Evolutionary conservation across 2,329 filamentous ascomycete species (phyloP), one percentile per base, ranked within the genome.

Genomic region (Pseudovirgaria hyperparasitica): DNA sequence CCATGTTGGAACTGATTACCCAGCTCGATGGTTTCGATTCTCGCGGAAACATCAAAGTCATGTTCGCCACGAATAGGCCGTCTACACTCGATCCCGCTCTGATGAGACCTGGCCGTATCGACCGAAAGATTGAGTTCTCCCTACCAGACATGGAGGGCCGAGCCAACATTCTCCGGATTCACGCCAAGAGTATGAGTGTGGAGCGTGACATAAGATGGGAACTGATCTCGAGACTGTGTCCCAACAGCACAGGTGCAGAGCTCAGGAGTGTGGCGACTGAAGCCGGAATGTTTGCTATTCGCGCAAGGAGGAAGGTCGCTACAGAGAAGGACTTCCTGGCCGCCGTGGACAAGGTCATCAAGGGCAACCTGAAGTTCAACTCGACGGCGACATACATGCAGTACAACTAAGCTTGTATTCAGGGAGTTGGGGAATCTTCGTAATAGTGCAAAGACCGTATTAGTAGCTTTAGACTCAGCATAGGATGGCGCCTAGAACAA

Each of bases 161-260:
- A 40, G 90, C 90, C 49, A 96, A 94, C 61, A 96, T 98, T 49
- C 72, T 98, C 23, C 81, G 90, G 26, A 98, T 98, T 46, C 90
- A 96, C 63, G 90, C 90, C 46, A 98, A 96, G 78, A 92, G 82
- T 54, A 98, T 98, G 90, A 94, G 85, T 11, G 90, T 98, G 19
- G 90, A 98, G 70, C 76, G 90, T 28, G 90, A 98, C 51, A 98
- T 98, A 48, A 76, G 90, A 60, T 98, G 90, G 90, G 90, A 98
- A 64, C 71, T 98, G 39, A 96, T 98, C 51, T 94, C 86, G 12
- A 78, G 90, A 44, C 69, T 98, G 38, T 98, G 90, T 62, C 90
- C 90, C 40, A 98, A 98, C 61, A 81, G 86, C 28, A 98, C 90
- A 1, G 90, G 90, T 63, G 90, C 90, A 26, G 90, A 98, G 60